phyloP scores from a whole-genome alignment of 805 yeast species.

The Isabelozyma rhagii region DNA sequence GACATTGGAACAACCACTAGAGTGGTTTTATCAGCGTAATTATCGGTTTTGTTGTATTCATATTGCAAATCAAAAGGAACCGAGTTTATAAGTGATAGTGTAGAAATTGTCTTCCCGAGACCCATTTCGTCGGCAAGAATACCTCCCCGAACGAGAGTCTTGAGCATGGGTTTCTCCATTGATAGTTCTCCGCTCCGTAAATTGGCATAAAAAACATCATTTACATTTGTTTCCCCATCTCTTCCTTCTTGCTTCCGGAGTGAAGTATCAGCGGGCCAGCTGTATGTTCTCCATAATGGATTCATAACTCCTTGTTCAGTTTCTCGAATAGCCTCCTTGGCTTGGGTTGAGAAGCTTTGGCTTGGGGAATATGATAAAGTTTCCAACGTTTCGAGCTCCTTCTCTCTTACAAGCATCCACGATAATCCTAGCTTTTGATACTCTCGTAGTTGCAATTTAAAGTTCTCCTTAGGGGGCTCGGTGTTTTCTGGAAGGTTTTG shows the following conservation, averaged over 20 bases:
- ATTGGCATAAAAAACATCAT: conserved; percentile 63
- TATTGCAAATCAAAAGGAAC: conserved; percentile 48
- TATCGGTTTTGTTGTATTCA: conserved; percentile 11
- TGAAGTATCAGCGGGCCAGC: conserved; percentile 57
- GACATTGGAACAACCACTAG: conserved; percentile 89
- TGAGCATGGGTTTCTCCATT: conserved; percentile 60
- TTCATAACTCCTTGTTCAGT: conserved; percentile 58
- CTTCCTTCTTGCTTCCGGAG: not conserved
- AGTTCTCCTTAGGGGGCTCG: conserved; percentile 44
- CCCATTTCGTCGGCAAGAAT: conserved; percentile 97
- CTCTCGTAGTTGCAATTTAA: conserved; percentile 58
- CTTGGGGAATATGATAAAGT: conserved; percentile 17
- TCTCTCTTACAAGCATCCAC: conserved; percentile 86
- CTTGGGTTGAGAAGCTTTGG: conserved; percentile 22
- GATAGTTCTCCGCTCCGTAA: conserved; percentile 79
- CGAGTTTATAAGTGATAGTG: conserved; percentile 68
- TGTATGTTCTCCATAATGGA: conserved; percentile 80
- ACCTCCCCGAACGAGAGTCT: conserved; percentile 69
- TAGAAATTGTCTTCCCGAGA: conserved; percentile 86
- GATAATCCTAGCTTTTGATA: conserved; percentile 84
- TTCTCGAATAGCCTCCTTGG: conserved; percentile 16
- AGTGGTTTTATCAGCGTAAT: conserved; percentile 70
- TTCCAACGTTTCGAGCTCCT: conserved; percentile 49
- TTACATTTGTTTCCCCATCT: not conserved
- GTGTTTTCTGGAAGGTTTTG: conserved; percentile 63